Conservation (phyloP, 2,329 filamentous ascomycete species). For the Cordyceps fumosorosea region DNA sequence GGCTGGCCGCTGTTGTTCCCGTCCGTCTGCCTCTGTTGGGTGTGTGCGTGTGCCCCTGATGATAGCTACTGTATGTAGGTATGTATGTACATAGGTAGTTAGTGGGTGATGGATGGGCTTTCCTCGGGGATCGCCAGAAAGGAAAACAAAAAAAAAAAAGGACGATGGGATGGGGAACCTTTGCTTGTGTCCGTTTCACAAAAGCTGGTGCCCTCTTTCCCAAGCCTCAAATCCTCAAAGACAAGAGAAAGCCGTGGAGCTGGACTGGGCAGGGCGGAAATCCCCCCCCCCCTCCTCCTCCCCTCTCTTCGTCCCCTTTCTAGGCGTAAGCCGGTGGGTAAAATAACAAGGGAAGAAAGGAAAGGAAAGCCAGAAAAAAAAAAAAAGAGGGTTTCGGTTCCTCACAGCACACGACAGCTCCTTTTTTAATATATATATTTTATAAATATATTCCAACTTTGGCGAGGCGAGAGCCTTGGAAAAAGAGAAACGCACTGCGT, state of each 20-base stretch:
- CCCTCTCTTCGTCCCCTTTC: too few relatives aligned
- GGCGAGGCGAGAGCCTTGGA: not conserved
- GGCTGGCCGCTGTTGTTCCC: too few relatives aligned
- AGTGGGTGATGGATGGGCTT: not conserved
- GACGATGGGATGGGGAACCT: not conserved
- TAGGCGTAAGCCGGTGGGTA: slow-evolving; percentile 9
- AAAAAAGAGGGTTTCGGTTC: not conserved
- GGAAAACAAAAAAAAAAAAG: too few relatives aligned
- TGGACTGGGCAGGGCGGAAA: not conserved
- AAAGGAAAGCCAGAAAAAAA: too few relatives aligned
- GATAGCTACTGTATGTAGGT: too few relatives aligned
- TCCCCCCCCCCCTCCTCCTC: not conserved
- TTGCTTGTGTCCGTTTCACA: slow-evolving; percentile 6
- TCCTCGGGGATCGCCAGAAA: not conserved
- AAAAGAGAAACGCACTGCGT: not conserved
- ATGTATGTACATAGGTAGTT: too few relatives aligned
- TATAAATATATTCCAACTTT: too few relatives aligned
- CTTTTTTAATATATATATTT: too few relatives aligned
- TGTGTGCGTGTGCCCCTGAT: too few relatives aligned
- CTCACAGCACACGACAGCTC: not conserved
- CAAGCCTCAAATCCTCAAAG: not conserved
- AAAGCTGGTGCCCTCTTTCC: not conserved
- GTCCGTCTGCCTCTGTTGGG: too few relatives aligned
- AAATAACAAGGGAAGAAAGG: not conserved
- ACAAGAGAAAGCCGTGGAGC: not conserved